A percentile compares a stretch with the other conserved stretches of the same genome.
Conservation (phyloP, 352 stramenopile genomes). For the Albugo laibachii region DNA sequence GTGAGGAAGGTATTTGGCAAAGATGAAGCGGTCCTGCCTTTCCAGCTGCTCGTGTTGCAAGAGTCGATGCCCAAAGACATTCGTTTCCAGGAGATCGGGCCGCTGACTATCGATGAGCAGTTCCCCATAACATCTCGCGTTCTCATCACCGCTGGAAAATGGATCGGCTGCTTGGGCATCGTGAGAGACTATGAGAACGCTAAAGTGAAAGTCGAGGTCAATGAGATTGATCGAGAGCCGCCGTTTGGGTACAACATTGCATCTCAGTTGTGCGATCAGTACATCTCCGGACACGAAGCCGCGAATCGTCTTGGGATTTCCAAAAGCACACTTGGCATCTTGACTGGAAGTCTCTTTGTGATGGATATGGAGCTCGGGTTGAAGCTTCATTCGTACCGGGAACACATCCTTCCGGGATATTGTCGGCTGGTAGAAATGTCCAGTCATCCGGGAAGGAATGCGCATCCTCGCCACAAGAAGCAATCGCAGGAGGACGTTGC, state of each 20-base stretch:
- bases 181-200: conserved; percentile 41
- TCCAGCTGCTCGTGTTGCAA: conserved; percentile 66
- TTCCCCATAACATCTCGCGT: conserved; percentile 79
- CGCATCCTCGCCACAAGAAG: conserved; percentile 1
- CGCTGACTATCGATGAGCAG: conserved; percentile 66
- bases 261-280: conserved; percentile 79
- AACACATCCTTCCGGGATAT: conserved; percentile 84
- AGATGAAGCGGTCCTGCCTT: conserved; percentile 87
- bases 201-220: conserved; percentile 76
- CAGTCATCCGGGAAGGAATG: conserved; percentile 3
- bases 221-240: conserved; percentile 84
- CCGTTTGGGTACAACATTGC: conserved; percentile 94
- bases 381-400: conserved; percentile 63
- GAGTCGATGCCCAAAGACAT: conserved; percentile 30
- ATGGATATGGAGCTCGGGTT: conserved; percentile 80
- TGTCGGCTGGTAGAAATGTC: conserved; percentile 39
- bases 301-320: conserved; percentile 85
- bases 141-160: conserved; percentile 78
- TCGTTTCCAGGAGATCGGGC: conserved; percentile 81
- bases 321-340: conserved; percentile 77
- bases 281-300: conserved; percentile 50
- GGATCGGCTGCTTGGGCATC: conserved; percentile 80
- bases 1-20: conserved; percentile 92
- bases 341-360: conserved; percentile 86
- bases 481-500: conserved; percentile 7